Base-by-base conservation (phyloP, 2,329 filamentous ascomycete species). In the Zymoseptoria ardabiliae region DNA sequence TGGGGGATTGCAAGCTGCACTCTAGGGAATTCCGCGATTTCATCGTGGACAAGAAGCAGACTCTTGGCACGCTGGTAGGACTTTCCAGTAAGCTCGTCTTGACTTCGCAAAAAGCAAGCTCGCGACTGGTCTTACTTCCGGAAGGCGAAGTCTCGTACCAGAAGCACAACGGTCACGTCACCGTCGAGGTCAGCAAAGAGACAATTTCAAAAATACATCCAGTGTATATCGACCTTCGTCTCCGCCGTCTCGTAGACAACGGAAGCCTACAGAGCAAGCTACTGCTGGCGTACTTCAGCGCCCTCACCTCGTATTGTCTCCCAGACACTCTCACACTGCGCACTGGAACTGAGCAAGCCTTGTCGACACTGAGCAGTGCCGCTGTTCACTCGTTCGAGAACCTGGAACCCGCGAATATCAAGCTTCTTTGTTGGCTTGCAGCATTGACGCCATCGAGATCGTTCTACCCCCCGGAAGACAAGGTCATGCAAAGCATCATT, bases 21-120 rank as follows among this genome's bases (percentile, higher is more conserved):
- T 72, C 62, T 9, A 61, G 61, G 9, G 63, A 70, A 20, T 68
- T 63, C 21, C 61, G 57, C 5, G 51, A 48, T 1, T 65, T 68
- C 58, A 19, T 25, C 17, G 59, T 73, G 0, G 83, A 86, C 55
- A 68, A 69, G 0, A 63, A 82, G 5, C 87, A 90, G 65, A 81
- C 87, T 55, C 72, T 79, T 0, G 85, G 85, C 0, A 83, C 82
- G 0, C 77, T 81, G 65, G 81, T 88, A 58, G 86, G 86, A 0
- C 73, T 88, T 0, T 60, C 71, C 1, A 85, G 80, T 68, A 86
- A 82, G 68, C 70, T 45, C 11, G 35, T 45, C 1, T 45, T 45
- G 35, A 45, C 35, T 13, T 45, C 35, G 0, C 11, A 45, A n/a
- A 45, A 45, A 5, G 17, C 0, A 45, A 17, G 35, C 13, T 45